phyloP scores from a whole-genome alignment of 305 asterid species.

The Vinca major region DNA sequence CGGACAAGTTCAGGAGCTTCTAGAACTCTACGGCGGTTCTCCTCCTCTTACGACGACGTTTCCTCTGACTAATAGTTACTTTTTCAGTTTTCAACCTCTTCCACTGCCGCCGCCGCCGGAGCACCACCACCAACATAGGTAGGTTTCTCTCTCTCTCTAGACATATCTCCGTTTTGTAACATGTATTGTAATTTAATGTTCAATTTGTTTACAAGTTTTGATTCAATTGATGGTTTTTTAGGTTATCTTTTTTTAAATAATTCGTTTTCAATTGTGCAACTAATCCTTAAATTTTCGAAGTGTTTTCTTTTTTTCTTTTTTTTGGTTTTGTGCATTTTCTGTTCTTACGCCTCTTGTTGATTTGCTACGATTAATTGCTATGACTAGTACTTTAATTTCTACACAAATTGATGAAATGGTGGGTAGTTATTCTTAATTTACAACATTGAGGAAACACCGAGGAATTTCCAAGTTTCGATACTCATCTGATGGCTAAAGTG shows the following conservation, averaged over 20 bases:
- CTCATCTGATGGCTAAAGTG: too few species aligned
- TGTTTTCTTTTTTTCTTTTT: too few species aligned
- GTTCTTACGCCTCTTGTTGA: neutral
- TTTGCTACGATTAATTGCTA: neutral
- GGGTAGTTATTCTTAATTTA: neutral
- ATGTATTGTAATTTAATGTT: neutral
- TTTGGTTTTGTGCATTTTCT: neutral
- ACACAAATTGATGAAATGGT: neutral
- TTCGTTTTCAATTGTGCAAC: neutral
- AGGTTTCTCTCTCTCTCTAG: neutral
- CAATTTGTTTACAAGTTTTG: neutral
- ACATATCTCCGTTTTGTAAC: neutral
- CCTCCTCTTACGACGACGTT: conserved; percentile 20
- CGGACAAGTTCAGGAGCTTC: conserved; percentile 64
- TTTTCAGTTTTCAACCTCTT: conserved; percentile 36
- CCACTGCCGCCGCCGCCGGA: conserved; percentile 31
- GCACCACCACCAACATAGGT: conserved; percentile 36
- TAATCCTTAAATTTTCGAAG: neutral
- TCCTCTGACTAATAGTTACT: conserved; percentile 35
- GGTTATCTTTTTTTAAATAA: neutral
- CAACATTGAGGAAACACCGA: neutral
- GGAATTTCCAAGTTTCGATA: neutral
- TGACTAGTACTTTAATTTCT: neutral
- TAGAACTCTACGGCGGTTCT: conserved; percentile 55
- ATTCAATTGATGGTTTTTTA: neutral